A percentile compares a stretch with the other conserved stretches of the same genome.
Conservation (phyloP, 805 yeast species). For the Ogataea populi-albae region DNA sequence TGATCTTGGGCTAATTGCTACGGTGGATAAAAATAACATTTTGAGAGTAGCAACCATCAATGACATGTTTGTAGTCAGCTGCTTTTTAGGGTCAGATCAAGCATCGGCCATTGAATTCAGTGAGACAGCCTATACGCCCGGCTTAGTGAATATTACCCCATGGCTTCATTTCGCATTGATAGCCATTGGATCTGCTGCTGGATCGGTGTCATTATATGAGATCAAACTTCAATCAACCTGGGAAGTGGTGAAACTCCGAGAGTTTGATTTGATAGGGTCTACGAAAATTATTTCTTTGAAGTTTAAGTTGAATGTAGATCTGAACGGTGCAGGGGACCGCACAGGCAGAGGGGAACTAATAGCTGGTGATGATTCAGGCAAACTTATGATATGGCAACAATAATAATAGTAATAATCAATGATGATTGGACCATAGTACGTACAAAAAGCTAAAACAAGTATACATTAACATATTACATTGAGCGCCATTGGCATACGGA, state of each 20-base stretch:
- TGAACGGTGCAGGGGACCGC: conserved; percentile 34
- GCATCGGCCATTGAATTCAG: conserved; percentile 20
- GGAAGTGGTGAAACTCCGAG: conserved; percentile 25
- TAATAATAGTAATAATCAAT: conserved; percentile 1
- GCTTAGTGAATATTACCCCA: conserved; percentile 8
- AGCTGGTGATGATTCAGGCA: conserved; percentile 54
- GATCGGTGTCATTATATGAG: conserved; percentile 27
- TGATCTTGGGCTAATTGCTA: conserved; percentile 53
- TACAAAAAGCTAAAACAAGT: too few species aligned
- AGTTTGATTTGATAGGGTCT: conserved; percentile 20
- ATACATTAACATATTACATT: neutral
- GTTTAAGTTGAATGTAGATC: conserved; percentile 31
- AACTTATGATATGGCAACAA: conserved; percentile 45
- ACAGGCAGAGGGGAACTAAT: conserved; percentile 37
- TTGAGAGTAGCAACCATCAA: conserved; percentile 49
- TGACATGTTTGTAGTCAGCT: conserved; percentile 41
- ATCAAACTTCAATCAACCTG: conserved; percentile 18
- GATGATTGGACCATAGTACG: too few species aligned
- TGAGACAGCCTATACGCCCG: conserved; percentile 12
- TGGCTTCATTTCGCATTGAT: conserved; percentile 38
- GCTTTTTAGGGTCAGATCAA: conserved; percentile 14
- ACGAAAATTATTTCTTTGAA: conserved; percentile 32
- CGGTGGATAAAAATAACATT: conserved; percentile 22
- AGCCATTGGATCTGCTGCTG: conserved; percentile 33
- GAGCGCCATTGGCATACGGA: neutral